A percentile compares a stretch with the other conserved stretches of the same genome.
Evolutionary conservation across 257 asterid genomes (phyloP).

Genomic region (Jacaranda copaia): DNA sequence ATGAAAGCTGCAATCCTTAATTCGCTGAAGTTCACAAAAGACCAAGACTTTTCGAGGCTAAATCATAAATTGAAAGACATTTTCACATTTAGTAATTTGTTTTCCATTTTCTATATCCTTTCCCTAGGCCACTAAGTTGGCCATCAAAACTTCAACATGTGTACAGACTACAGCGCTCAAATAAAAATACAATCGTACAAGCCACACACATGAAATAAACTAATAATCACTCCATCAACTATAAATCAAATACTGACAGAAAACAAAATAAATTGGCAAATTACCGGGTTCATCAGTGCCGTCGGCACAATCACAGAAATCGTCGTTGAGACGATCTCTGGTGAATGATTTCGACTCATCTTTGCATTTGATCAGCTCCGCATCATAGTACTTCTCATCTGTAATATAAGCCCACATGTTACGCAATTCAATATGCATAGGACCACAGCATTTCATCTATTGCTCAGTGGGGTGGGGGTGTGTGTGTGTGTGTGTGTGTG

Average conservation of each 20-base stretch:
- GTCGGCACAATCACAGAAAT: constrained; percentile 88
- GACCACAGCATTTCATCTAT: background rate
- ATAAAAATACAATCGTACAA: background rate
- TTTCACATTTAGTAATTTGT: background rate
- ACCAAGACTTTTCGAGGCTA: background rate
- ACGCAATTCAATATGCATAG: background rate
- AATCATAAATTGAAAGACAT: background rate
- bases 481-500: no score
- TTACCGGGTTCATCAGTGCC: constrained; percentile 97
- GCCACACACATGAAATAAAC: background rate
- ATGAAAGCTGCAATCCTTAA: background rate
- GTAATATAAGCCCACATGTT: constrained; percentile 39
- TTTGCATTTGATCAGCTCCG: constrained; percentile 75
- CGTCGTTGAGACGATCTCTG: constrained; percentile 78
- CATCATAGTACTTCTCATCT: constrained; percentile 70
- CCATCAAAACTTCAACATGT: background rate
- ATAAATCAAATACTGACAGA: background rate
- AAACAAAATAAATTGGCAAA: background rate
- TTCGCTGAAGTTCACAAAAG: background rate
- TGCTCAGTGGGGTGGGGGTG: background rate
- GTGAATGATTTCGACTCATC: constrained; percentile 82
- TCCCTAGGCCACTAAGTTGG: background rate
- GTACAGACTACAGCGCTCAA: background rate
- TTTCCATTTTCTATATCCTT: background rate
- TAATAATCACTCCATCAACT: background rate